Evolutionary conservation across 768 basidiomycete species (phyloP), one percentile per base, ranked within the genome.

Genomic region (Leccinum variicolor): DNA sequence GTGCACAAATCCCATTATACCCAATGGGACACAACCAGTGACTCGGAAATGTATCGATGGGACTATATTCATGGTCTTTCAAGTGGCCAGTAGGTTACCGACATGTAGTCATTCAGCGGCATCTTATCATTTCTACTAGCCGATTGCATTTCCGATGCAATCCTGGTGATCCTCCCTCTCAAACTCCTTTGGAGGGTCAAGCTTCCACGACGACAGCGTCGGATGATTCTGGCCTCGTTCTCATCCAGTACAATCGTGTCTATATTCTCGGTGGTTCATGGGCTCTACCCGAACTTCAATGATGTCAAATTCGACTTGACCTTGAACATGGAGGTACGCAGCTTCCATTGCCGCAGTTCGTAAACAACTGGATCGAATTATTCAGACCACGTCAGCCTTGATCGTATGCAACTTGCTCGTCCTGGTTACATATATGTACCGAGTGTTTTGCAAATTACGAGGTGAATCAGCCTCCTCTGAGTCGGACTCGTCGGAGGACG

Each of bases 151-250:
- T 46, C 45, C 3, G 45, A 46, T 46, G 45, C 23, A 46, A 46
- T 8, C 23, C 45, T 46, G 45, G 45, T 46, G 14, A 14, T 46
- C 45, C 21, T 46, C 14, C 6, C 45, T 46, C 45, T 46, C 21
- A 46, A 15, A 46, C 52, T 65, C 21, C 56, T 65, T 29, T 57
- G 61, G 64, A 50, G 25, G 11, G 46, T 63, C 33, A 57, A 43
- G 15, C 64, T 65, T 52, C 61, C 64, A 8, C 21, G 3, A 29
- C 21, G 56, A 45, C 61, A 63, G 25, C 64, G 54, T 36, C 53
- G 49, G 25, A 65, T 65, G 64, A 49, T 66, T 31, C 9, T 66
- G 15, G 53, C 39, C 36, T 29, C 56, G 17, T 65, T 65, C 19
- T 17, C 64, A 2, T 5, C 52, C 5, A 66, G 58, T 49, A 49